Evolutionary conservation across 2,329 filamentous ascomycete genomes (phyloP).

Genomic region (Ambrosiella xylebori): DNA sequence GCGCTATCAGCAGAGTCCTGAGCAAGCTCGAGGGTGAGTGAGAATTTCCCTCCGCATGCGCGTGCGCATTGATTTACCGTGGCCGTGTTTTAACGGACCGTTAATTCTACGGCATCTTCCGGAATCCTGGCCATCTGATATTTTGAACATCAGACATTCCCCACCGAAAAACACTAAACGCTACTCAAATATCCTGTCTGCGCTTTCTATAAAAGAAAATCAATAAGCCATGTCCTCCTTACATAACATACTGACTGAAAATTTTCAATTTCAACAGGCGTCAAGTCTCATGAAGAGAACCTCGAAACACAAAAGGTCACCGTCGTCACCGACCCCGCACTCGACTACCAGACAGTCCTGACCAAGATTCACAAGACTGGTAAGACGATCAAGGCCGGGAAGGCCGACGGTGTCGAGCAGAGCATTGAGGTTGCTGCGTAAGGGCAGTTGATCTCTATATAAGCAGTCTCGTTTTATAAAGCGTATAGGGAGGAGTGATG

Average conservation of each 20-base stretch:
- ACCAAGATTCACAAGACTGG: conserved; percentile 88
- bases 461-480: background rate
- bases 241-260: background rate
- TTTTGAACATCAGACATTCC: background rate
- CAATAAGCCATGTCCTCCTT: no score
- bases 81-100: background rate
- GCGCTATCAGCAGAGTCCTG: conserved; percentile 78
- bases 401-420: conserved; percentile 47
- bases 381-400: conserved; percentile 69
- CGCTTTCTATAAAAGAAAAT: no score
- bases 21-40: conserved; percentile 73
- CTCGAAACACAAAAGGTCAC: conserved; percentile 74
- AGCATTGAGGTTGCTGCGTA: conserved; percentile 29
- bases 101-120: background rate
- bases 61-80: background rate
- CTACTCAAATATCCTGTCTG: no score
- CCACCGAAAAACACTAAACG: background rate
- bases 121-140: background rate
- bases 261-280: conserved; percentile 34
- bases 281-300: conserved; percentile 73
- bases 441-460: background rate
- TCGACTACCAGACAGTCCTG: conserved; percentile 67
- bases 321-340: conserved; percentile 49
- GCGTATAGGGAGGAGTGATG: background rate
- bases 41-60: background rate